Evolutionary conservation across 257 asterid genomes (phyloP).

Genomic region (Vinca minor): DNA sequence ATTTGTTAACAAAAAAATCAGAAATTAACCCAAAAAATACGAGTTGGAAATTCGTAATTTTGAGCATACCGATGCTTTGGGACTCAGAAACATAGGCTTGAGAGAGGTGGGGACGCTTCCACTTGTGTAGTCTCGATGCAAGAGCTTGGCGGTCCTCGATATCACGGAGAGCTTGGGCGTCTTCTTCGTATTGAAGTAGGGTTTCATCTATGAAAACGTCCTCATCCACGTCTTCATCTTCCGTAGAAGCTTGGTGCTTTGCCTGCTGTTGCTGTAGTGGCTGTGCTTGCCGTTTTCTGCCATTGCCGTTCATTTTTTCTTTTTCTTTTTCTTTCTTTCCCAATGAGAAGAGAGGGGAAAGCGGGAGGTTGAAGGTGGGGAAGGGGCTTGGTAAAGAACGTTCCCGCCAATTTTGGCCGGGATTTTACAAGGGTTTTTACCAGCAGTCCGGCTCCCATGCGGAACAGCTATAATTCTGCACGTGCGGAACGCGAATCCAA

Average conservation of each 20-base stretch:
- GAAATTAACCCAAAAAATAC: slow-evolving; percentile 7
- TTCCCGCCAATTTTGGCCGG: slow-evolving; percentile 47
- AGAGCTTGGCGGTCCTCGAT: slow-evolving; percentile 44
- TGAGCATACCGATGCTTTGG: slow-evolving; percentile 48
- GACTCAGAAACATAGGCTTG: slow-evolving; percentile 38
- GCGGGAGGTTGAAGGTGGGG: background rate
- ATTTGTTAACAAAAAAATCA: slow-evolving; percentile 5
- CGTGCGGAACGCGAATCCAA: too few relatives aligned
- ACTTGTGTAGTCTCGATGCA: slow-evolving; percentile 56
- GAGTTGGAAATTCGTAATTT: slow-evolving; percentile 8
- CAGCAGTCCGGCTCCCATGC: too few relatives aligned
- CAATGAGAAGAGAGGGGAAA: slow-evolving; percentile 18
- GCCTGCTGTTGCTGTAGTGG: slow-evolving; percentile 31
- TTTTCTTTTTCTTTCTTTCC: too few relatives aligned
- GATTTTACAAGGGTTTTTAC: background rate
- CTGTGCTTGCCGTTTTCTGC: slow-evolving; percentile 51
- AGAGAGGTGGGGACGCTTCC: slow-evolving; percentile 71
- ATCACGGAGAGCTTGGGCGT: slow-evolving; percentile 38
- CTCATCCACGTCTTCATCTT: slow-evolving; percentile 83
- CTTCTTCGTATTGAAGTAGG: slow-evolving; percentile 66
- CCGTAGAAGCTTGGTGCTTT: slow-evolving; percentile 54
- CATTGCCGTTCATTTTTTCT: slow-evolving; percentile 45
- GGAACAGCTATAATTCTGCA: too few relatives aligned
- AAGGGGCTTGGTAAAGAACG: background rate
- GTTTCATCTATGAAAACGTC: slow-evolving; percentile 82